Conservation (phyloP, 768 basidiomycete genomes). For the Lentinula lateritia region DNA sequence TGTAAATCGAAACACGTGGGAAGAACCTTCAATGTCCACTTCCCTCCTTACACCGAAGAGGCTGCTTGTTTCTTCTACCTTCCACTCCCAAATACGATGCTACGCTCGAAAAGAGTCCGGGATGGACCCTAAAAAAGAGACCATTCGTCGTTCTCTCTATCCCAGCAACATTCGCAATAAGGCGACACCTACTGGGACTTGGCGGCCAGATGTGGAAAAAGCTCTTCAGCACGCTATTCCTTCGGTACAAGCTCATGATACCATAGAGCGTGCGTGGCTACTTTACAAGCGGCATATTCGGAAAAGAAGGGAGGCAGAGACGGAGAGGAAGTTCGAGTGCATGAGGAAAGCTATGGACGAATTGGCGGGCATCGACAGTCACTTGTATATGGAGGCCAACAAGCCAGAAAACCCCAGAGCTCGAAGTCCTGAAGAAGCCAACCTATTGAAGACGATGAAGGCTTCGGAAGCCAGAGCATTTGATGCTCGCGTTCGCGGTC, state of each 20-base stretch:
- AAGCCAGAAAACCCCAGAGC: slow-evolving; percentile 69
- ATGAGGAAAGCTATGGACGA: slow-evolving; percentile 87
- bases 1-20: not conserved
- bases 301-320: slow-evolving; percentile 60
- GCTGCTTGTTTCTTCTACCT: not conserved
- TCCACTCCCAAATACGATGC: slow-evolving; percentile 1
- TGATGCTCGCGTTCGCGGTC: slow-evolving; percentile 72
- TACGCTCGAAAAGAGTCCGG: slow-evolving; percentile 41
- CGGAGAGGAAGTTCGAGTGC: slow-evolving; percentile 70
- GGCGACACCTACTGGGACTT: slow-evolving; percentile 73
- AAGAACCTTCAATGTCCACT: not conserved
- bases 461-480: slow-evolving; percentile 62
- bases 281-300: slow-evolving; percentile 74
- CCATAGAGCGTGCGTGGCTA: slow-evolving; percentile 87
- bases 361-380: slow-evolving; percentile 53
- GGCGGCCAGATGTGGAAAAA: slow-evolving; percentile 74
- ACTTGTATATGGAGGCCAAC: slow-evolving; percentile 67
- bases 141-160: slow-evolving; percentile 76
- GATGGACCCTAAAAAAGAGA: slow-evolving; percentile 60
- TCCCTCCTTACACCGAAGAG: not conserved
- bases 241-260: slow-evolving; percentile 84
- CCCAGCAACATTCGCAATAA: slow-evolving; percentile 69
- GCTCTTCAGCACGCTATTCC: slow-evolving; percentile 83
- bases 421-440: slow-evolving; percentile 50
- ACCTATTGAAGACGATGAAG: slow-evolving; percentile 55